A percentile compares a stretch with the other conserved stretches of the same genome.
Evolutionary conservation across 495 filamentous ascomycete genomes (phyloP).

Genomic region (Penicillium fimorum): DNA sequence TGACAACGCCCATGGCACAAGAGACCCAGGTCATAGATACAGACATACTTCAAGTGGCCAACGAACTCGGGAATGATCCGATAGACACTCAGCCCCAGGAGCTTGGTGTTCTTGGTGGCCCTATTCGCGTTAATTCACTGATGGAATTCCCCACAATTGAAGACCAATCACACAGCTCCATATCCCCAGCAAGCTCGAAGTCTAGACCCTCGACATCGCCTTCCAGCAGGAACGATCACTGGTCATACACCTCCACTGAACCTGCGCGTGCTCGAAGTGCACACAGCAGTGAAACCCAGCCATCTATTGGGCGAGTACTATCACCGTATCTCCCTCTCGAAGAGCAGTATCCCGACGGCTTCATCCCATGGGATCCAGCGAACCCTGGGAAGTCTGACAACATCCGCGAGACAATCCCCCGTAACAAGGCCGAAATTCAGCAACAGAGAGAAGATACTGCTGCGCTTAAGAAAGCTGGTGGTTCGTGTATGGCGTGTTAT

Average conservation of each 20-base stretch:
- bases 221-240: background rate
- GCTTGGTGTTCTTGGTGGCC: background rate
- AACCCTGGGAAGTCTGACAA: background rate
- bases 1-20: background rate
- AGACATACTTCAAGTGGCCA: background rate
- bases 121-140: background rate
- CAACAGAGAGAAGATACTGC: constrained; percentile 18
- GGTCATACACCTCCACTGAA: background rate
- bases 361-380: constrained; percentile 18
- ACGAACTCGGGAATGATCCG: background rate
- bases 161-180: background rate
- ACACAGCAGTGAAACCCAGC: background rate
- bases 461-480: constrained; percentile 22
- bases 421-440: constrained; percentile 13
- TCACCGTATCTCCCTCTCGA: too few relatives aligned
- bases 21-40: background rate
- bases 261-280: background rate
- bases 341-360: background rate
- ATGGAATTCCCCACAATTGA: background rate
- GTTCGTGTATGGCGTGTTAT: constrained; percentile 30
- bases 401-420: constrained; percentile 13
- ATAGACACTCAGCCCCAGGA: background rate
- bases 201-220: background rate
- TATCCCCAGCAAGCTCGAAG: background rate
- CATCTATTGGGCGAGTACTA: background rate